These are phyloP conservation scores for Rhizopogon vesiculosus DNA, from an alignment of 768 basidiomycete species.

Conservation along the genomic window DNA sequence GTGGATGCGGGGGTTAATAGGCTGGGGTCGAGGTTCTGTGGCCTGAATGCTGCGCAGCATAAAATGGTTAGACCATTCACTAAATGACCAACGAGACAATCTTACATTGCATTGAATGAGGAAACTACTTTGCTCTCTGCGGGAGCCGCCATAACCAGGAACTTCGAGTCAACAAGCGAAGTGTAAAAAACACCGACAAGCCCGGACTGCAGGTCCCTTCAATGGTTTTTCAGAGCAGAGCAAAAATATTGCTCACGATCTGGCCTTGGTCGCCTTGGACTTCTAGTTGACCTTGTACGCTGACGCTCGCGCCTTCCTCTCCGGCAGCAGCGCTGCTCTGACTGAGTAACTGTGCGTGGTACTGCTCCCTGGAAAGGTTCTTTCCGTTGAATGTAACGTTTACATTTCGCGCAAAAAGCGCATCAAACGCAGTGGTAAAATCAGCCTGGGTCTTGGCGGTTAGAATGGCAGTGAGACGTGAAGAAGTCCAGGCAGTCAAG, in stretches of 20 bases:
- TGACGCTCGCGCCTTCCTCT: conserved; percentile 15
- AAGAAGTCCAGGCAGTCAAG: conserved; percentile 39
- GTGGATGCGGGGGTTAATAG: conserved; percentile 9
- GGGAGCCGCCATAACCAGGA: conserved; percentile 30
- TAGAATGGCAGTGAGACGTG: conserved; percentile 33
- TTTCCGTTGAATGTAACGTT: conserved; percentile 39
- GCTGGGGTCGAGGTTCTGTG: conserved; percentile 21
- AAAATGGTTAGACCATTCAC: neutral
- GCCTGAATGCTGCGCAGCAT: conserved; percentile 19
- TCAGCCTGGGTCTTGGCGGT: conserved; percentile 29
- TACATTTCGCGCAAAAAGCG: conserved; percentile 32
- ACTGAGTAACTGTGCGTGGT: conserved; percentile 31
- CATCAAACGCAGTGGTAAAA: conserved; percentile 36
- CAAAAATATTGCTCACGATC: conserved; percentile 15
- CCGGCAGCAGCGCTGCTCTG: conserved; percentile 18
- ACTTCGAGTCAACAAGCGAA: conserved; percentile 27
- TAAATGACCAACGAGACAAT: neutral
- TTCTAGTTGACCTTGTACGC: conserved; percentile 21
- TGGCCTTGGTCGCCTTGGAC: conserved; percentile 22
- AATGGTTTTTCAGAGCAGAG: neutral
- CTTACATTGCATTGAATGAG: conserved; percentile 37
- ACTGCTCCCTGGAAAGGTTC: conserved; percentile 32
- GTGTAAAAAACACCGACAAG: conserved; percentile 35
- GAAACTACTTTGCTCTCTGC: conserved; percentile 25
- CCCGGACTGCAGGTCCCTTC: conserved; percentile 15